Evolutionary conservation across 169 alveolate genomes (phyloP), one percentile per base, ranked within the genome.

Genomic region (Babesia caballi): DNA sequence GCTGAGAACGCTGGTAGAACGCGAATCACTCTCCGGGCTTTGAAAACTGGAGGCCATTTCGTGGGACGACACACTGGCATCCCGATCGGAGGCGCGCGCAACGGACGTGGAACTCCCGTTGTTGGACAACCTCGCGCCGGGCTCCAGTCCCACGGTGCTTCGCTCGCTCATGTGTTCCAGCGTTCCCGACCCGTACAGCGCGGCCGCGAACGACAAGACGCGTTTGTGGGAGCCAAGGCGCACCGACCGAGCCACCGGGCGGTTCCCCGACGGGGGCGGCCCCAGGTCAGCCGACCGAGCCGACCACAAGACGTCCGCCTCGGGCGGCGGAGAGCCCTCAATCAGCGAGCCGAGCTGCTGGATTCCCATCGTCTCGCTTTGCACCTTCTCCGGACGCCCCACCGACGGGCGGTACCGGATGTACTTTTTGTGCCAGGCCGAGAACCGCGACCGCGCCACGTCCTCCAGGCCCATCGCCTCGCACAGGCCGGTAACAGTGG

Each of bases 391-490:
- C 2, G 57, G 57, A 15, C 17, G 17, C 19, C 6, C 70, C 30
- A 63, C 52, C 33, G 61, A 63, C 7, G 60, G 51, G 30, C 17
- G 15, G 14, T 63, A 46, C 21, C 0, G 6, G 35, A 11, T 23
- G 51, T 63, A 63, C 49, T 50, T 5, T 7, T 19, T 25, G 25
- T 30, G 47, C 73, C 73, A 63, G 3, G 40, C 35, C 11, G 60
- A 7, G 35, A 63, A 63, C 12, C 78, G 36, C 27, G 50, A 5
- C 41, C 6, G 25, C 6, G 74, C 28, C 12, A 25, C 32, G 30
- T 71, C 74, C 35, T 56, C 73, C 19, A 71, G 46, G 2, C 17
- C 27, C 19, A 71, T 17, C 6, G 69, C 71, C 3, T 71, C 65
- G 3, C 32, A 33, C 2, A 60, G 38, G 4, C 19, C 30, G 7